These are phyloP conservation scores for Cercospora beticola DNA, from an alignment of 2,329 filamentous ascomycete genomes.

Conservation along the genomic window DNA sequence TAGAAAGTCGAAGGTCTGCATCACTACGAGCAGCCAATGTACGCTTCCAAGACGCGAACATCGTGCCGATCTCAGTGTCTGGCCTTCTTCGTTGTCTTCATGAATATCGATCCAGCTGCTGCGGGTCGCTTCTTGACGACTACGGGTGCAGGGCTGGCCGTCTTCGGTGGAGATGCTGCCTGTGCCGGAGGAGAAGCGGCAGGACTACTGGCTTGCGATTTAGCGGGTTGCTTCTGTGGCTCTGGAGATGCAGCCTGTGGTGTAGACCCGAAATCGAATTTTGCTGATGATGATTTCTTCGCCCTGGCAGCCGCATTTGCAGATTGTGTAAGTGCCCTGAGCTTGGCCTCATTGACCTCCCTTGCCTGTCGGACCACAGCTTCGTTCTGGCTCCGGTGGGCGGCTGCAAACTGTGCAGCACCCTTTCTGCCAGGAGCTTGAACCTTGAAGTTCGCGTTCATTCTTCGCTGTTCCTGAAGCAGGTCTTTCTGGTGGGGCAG, in stretches of 20 bases:
- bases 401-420: constrained; percentile 11
- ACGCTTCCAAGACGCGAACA: not conserved
- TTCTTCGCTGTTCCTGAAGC: constrained; percentile 18
- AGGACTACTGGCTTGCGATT: not conserved
- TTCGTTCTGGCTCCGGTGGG: constrained; percentile 17
- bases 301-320: constrained; percentile 6
- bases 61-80: not conserved
- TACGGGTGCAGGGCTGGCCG: constrained; percentile 21
- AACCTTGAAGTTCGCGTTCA: constrained; percentile 14
- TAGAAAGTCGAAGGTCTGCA: not conserved
- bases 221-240: constrained; percentile 9
- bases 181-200: constrained; percentile 3
- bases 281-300: constrained; percentile 9
- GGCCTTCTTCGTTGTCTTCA: constrained; percentile 25
- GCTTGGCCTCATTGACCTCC: constrained; percentile 23
- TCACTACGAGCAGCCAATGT: not conserved
- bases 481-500: constrained; percentile 23
- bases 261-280: constrained; percentile 16
- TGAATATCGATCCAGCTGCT: constrained; percentile 24
- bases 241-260: constrained; percentile 6
- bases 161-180: constrained; percentile 2
- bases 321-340: constrained; percentile 21
- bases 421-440: constrained; percentile 13
- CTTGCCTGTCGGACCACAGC: constrained; percentile 18
- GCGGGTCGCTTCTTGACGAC: constrained; percentile 28